phyloP scores from a whole-genome alignment of 1,139 yeast species.

The Scheffersomyces stambukii region DNA sequence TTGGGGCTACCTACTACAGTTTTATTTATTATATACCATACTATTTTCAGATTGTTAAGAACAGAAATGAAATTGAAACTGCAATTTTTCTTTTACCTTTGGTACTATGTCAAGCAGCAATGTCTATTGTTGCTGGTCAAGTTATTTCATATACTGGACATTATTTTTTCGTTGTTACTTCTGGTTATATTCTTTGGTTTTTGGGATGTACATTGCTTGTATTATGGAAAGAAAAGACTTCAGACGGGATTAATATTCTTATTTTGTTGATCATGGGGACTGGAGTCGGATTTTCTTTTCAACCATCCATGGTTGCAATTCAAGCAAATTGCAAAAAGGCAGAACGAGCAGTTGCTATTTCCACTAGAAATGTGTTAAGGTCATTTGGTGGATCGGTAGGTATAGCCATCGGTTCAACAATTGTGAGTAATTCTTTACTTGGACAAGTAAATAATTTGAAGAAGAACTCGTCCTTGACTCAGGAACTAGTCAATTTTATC shows the following conservation, averaged over 20 bases:
- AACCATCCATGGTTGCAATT: constrained; percentile 48
- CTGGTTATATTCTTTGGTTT: constrained; percentile 44
- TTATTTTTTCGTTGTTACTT: constrained; percentile 36
- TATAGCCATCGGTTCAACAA: constrained; percentile 23
- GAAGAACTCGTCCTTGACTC: constrained; percentile 8
- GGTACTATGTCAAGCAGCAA: constrained; percentile 36
- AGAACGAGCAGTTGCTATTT: constrained; percentile 54
- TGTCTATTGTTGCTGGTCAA: constrained; percentile 41
- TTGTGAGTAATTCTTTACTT: constrained; percentile 18
- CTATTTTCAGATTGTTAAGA: constrained; percentile 49
- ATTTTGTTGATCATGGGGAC: constrained; percentile 41
- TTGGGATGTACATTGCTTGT: constrained; percentile 36
- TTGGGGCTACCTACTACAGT: constrained; percentile 46
- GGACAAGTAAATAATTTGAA: constrained; percentile 9
- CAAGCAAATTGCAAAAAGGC: constrained; percentile 49
- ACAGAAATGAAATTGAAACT: constrained; percentile 30
- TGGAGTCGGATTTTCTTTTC: constrained; percentile 34
- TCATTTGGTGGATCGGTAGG: constrained; percentile 51
- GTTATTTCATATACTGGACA: constrained; percentile 39
- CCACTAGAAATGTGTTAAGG: constrained; percentile 49
- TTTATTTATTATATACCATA: constrained; percentile 46
- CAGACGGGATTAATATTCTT: constrained; percentile 30
- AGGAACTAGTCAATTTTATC: constrained; percentile 14
- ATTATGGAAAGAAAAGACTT: constrained; percentile 26
- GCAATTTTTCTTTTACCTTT: constrained; percentile 40